Evolutionary conservation across 225 moss, liverwort and hornwort species (phyloP), one percentile per base, ranked within the genome.

Genomic region (Thuidium tamariscinum): DNA sequence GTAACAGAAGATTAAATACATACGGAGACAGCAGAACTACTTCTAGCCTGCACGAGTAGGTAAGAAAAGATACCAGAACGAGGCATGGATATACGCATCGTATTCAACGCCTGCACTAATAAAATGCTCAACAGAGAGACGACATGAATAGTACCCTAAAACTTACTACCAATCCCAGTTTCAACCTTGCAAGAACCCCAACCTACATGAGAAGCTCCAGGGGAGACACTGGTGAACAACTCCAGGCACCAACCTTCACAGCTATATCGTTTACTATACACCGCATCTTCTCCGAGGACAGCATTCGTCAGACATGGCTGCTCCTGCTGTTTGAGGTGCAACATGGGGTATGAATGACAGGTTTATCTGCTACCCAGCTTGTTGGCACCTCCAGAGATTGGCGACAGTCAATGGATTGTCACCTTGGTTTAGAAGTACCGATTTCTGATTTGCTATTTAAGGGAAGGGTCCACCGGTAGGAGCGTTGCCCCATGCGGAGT

Each of bases 401-500:
- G 44, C 68, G 60, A 73, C 51, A 71, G 82, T 84, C 71, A 34
- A 84, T 72, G 36, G 56, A 82, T 71, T 61, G 68, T 85, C 85
- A 79, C 75, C 83, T n/a, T 75, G 61, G 67, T 36, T 82, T 62
- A 26, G 54, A 79, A 83, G 56, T 62, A 51, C 79, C 62, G 32
- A 68, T 54, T 55, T 74, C 48, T 52, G 61, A 75, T 48, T n/a
- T 75, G 55, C 60, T 83, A 59, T 80, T 88, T 65, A 93, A n/a
- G 89, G 88, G 56, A 85, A 91, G 41, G 91, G 88, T 79, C 88
- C 90, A 62, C 83, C 77, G n/a, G 73, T 74, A 37, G 93, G 93
- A 85, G 93, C 89, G 41, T 91, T 94, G 79, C 94, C 91, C 94
- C 94, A 94, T 26, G 91, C 94, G 74, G 94, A 90, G 81, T 94